Evolutionary conservation across 1,284 basidiomycete genomes (phyloP), one percentile per base, ranked within the genome.

Genomic region (Salmacisia buchloeana): DNA sequence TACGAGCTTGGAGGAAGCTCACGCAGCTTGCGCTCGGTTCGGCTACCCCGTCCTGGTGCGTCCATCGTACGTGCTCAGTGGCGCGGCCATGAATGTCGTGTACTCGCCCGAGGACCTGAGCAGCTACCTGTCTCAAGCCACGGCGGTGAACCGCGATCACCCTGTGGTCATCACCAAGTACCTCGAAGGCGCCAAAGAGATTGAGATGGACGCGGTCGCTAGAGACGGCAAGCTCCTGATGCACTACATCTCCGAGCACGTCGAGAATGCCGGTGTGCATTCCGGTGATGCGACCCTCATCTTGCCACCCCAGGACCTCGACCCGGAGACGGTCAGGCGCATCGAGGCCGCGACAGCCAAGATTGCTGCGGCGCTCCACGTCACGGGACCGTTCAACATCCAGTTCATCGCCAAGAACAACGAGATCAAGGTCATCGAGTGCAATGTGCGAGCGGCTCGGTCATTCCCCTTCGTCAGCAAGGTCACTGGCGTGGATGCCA

Each of bases 391-490:
- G 2, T 97, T 91, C 86, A 98, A 98, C 82, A 98, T 98, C 80
- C 96, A 98, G 83, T 97, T 98, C 83, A 97, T 98, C 75, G 94
- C 94, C 64, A 98, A 98, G 86, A 90, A 97, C 83, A 97, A 97
- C 83, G 94, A 97, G 82, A 97, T 97, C 85, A 97, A 98, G 85
- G 94, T 98, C 74, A 98, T 98, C 80, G 94, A 98, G 82, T 98
- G 94, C 83, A 98, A 98, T 82, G 85, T 98, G 41, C 92, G 94
- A 67, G 96, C 96, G 2, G 94, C 94, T 31, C 88, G 96, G 65
- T 97, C 94, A 1, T 97, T 97, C 88, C 94, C 96, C 61, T 98
- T 98, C 84, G 94, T 98, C 49, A 94, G 92, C 39, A 98, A 98
- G 83, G 94, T 97, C 66, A 97, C 94, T 5, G 93, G 93, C 36